Base-by-base conservation (phyloP, 352 stramenopile species). In the Phytopythium kandeliae region DNA sequence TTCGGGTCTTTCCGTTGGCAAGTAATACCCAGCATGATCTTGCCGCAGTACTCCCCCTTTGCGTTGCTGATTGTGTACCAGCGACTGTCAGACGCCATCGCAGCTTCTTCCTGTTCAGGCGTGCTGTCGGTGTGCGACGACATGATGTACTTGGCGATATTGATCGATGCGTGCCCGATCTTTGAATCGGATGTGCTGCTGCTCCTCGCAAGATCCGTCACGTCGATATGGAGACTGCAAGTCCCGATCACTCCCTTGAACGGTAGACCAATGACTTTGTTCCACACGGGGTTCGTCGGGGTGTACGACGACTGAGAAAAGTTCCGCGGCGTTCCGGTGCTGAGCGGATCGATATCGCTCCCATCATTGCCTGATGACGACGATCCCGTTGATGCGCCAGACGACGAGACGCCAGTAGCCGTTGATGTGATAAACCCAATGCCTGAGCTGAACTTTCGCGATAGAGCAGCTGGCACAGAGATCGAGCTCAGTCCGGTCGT, bases 31-130 rank as follows among this genome's bases (percentile, higher is more conserved):
- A 95, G 50, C 58, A 89, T 80, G 16, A 95, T 67, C 51, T 91
- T 91, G 22, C 84, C 84, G 31, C 84, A 95, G 60, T 92, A 95
- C 50, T 95, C 84, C 13, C 84, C 84, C 58, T 91, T 92, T 2
- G 61, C 61, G 40, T 91, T 95, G 51, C 84, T 91, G 24, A 95
- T 71, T 4, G 84, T 92, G 63, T 91, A 90, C 84, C 84, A 95
- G 28, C 84, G 77, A 36, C 69, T 74, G 51, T 90, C 78, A 12
- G 75, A 68, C n/a, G 70, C 71, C 61, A 89, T 86, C 9, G 79
- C 74, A 4, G 64, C 63, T 21, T 95, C 79, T 59, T 95, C 84
- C 35, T 86, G 58, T 36, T 59, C 60, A 10, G 67, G 69, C 6
- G 57, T 66, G 11, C 64, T 64, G 25, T 71, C 64, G 7, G 54